Conservation (phyloP, 1,139 yeast species). For the Yamadazyma jaroonii region DNA sequence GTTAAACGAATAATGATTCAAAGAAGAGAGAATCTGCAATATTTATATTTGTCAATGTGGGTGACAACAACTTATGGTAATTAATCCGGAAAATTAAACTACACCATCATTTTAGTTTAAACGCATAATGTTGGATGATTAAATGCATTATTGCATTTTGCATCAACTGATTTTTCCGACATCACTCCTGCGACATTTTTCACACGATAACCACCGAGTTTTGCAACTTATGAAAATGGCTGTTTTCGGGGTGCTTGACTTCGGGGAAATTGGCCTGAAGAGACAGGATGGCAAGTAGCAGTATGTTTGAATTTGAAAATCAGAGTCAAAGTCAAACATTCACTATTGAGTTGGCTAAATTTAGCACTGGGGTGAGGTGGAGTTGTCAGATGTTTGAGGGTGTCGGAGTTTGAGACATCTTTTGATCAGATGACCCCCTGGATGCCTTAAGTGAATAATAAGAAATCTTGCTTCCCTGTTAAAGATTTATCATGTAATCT, state of each 20-base stretch:
- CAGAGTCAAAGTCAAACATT: too few relatives aligned
- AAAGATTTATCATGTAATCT: too few relatives aligned
- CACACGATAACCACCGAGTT: too few relatives aligned
- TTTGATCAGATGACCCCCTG: conserved; percentile 1
- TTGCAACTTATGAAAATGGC: too few relatives aligned
- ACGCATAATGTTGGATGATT: conserved; percentile 9
- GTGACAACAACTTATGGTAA: conserved; percentile 3
- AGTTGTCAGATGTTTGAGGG: background rate
- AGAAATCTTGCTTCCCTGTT: too few relatives aligned
- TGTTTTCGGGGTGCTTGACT: too few relatives aligned
- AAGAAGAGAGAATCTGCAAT: background rate
- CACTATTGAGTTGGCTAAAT: too few relatives aligned
- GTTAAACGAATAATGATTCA: conserved; percentile 1
- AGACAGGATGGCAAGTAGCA: too few relatives aligned
- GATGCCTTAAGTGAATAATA: background rate
- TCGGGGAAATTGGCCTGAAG: too few relatives aligned
- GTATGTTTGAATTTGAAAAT: too few relatives aligned
- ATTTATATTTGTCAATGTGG: background rate
- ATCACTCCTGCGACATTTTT: conserved; percentile 1
- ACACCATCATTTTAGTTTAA: conserved; percentile 2
- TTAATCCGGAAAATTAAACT: background rate
- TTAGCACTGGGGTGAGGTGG: background rate
- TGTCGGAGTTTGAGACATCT: background rate
- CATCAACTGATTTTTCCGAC: conserved; percentile 7
- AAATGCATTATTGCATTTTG: conserved; percentile 5